phyloP scores from a whole-genome alignment of 192 early-diverging fungal genomes.

The Gigaspora rosea region DNA sequence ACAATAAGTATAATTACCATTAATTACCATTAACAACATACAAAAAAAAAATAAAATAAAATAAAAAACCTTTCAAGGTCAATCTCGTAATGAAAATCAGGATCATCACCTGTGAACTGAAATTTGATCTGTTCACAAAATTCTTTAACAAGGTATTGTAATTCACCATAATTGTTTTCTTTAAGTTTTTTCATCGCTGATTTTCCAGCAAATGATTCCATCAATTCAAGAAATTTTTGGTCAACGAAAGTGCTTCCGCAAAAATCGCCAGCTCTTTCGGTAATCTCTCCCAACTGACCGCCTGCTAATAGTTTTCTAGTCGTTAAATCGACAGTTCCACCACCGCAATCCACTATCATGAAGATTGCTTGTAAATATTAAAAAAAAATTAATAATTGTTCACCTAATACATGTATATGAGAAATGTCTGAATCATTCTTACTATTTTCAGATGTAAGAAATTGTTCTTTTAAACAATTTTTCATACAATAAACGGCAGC shows the following conservation, averaged over 20 bases:
- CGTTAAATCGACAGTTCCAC: slow-evolving; percentile 62
- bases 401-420: background rate
- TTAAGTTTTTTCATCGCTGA: slow-evolving; percentile 33
- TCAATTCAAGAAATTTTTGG: slow-evolving; percentile 45
- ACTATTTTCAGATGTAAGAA: too few relatives aligned
- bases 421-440: too few relatives aligned
- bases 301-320: slow-evolving; percentile 34
- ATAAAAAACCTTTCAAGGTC: background rate
- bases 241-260: slow-evolving; percentile 56
- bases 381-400: background rate
- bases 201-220: slow-evolving; percentile 45
- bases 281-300: slow-evolving; percentile 48
- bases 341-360: slow-evolving; percentile 63
- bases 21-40: too few relatives aligned
- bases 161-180: slow-evolving; percentile 21
- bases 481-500: slow-evolving; percentile 28
- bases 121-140: background rate
- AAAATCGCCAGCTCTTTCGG: slow-evolving; percentile 52
- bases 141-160: background rate
- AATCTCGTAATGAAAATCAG: background rate
- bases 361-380: slow-evolving; percentile 34
- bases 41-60: too few relatives aligned
- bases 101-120: slow-evolving; percentile 3
- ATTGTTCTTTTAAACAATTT: too few relatives aligned
- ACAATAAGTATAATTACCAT: too few relatives aligned